These are phyloP conservation scores for Pythium chondricola DNA, from an alignment of 352 stramenopile species.

Conservation along the genomic window DNA sequence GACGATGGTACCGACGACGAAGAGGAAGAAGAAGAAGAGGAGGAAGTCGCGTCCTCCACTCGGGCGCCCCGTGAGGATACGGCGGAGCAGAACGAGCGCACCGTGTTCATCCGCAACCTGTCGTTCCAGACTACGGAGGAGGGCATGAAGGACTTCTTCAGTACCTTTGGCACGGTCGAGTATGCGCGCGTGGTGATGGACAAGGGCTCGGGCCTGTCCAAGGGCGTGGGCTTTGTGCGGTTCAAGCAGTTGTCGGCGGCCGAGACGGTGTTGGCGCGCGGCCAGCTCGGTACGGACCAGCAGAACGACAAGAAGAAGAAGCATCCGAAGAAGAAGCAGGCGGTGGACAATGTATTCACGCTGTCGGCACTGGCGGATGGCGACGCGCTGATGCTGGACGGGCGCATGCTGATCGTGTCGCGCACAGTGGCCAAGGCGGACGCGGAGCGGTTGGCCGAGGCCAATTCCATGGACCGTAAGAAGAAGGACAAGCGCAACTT, in stretches of 20 bases:
- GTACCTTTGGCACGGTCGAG: constrained; percentile 64
- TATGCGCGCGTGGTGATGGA: constrained; percentile 81
- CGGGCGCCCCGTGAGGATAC: constrained; percentile 44
- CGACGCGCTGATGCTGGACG: constrained; percentile 67
- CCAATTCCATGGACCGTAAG: constrained; percentile 44
- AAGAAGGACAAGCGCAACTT: constrained; percentile 94
- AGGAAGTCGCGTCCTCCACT: constrained; percentile 11
- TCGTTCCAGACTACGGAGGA: constrained; percentile 82
- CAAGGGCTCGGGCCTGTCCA: constrained; percentile 70
- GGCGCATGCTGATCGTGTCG: constrained; percentile 69
- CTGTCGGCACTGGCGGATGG: constrained; percentile 63
- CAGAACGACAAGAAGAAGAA: constrained; percentile 47
- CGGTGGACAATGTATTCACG: constrained; percentile 47
- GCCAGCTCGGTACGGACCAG: constrained; percentile 28
- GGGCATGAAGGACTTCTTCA: constrained; percentile 61
- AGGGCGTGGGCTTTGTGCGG: constrained; percentile 80
- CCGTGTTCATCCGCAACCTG: constrained; percentile 80
- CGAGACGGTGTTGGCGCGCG: constrained; percentile 45
- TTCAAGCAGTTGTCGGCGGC: constrained; percentile 57
- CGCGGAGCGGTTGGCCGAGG: constrained; percentile 49
- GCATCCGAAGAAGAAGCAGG: constrained; percentile 53
- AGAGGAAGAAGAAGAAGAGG: constrained; percentile 23
- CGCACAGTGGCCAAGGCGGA: constrained; percentile 67
- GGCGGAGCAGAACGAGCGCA: constrained; percentile 72
- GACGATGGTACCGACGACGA: constrained; percentile 23